Conservation (phyloP, 116 monocot species). For the Papilionanthe hybrid region DNA sequence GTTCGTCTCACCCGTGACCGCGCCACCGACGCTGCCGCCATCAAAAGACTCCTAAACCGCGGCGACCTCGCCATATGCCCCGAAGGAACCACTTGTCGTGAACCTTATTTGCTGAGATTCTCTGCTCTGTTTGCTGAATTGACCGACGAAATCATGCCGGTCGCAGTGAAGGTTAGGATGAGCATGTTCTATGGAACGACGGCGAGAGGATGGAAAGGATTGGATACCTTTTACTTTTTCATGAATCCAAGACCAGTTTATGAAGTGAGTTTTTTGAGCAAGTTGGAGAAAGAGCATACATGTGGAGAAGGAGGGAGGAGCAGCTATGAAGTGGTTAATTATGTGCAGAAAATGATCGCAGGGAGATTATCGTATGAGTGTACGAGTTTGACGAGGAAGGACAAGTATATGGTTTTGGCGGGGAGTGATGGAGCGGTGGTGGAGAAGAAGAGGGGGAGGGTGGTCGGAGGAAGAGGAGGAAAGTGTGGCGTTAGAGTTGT, state of each 20-base stretch:
- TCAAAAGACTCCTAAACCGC: background rate
- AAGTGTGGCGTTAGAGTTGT: no score
- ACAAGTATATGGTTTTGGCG: slow-evolving; percentile 57
- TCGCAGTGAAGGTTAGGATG: slow-evolving; percentile 31
- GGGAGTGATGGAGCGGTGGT: slow-evolving; percentile 42
- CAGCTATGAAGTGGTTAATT: slow-evolving; percentile 42
- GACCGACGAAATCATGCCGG: slow-evolving; percentile 49
- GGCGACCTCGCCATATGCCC: slow-evolving; percentile 40
- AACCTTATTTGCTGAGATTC: slow-evolving; percentile 48
- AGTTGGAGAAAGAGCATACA: slow-evolving; percentile 27
- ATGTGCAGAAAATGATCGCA: slow-evolving; percentile 39
- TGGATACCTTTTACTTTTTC: slow-evolving; percentile 59
- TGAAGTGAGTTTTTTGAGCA: slow-evolving; percentile 44
- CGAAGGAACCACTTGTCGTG: slow-evolving; percentile 55
- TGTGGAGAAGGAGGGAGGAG: slow-evolving; percentile 16
- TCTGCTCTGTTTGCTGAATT: slow-evolving; percentile 58
- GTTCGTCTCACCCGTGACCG: slow-evolving; percentile 40
- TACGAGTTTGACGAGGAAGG: slow-evolving; percentile 53
- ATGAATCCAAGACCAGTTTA: slow-evolving; percentile 52
- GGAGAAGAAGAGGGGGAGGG: slow-evolving; percentile 6
- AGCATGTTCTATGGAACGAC: slow-evolving; percentile 55
- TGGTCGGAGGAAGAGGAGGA: no score
- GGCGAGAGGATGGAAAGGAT: slow-evolving; percentile 54
- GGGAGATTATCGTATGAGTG: slow-evolving; percentile 46
- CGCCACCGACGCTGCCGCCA: slow-evolving; percentile 24